Base-by-base conservation (phyloP, 305 asterid genomes). In the Striga hermonthica region DNA sequence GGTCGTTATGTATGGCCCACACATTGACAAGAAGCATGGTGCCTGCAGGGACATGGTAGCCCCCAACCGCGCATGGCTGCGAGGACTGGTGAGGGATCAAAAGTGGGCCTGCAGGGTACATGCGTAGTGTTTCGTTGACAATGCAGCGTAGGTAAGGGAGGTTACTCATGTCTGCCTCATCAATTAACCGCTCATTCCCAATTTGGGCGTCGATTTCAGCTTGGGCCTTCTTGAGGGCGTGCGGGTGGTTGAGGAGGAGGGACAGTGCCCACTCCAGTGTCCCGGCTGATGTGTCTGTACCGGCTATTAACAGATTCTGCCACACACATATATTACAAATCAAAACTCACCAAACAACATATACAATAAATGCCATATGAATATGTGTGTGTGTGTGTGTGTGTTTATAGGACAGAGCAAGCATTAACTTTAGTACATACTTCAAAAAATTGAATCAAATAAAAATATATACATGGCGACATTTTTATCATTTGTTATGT, bases 191-290 rank as follows among this genome's bases (percentile, higher is more conserved):
- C 13, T 64, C 57, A 7, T 60, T 57, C 22, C 96, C 96, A 0
- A 84, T n/a, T 0, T 6, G 57, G 2, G 38, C 38, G 66, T 86
- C 92, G 3, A 86, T 86, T 70, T 89, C 90, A 9, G 22, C 36
- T 50, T 82, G 91, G 4, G 89, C 96, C 59, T 75, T 84, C 35
- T 78, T 74, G 0, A 89, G 69, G 22, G 74, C 77, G 10, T 80
- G 67, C 0, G 94, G 96, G 55, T 88, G 57, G 84, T 88, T 86
- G 34, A 84, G 74, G 68, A 88, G 11, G 4, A 75, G 68, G 0
- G 91, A 82, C 5, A 88, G 66, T 7, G 82, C 84, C 96, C 96
- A 89, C 38, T 89, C 96, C 72, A 89, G 71, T 4, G 96, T 84
- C 55, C 83, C 87, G 5, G 79, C 73, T n/a, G 95, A 73, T 12